Base-by-base conservation (phyloP, 2,329 filamentous ascomycete species). In the Fusarium nisikadoi region DNA sequence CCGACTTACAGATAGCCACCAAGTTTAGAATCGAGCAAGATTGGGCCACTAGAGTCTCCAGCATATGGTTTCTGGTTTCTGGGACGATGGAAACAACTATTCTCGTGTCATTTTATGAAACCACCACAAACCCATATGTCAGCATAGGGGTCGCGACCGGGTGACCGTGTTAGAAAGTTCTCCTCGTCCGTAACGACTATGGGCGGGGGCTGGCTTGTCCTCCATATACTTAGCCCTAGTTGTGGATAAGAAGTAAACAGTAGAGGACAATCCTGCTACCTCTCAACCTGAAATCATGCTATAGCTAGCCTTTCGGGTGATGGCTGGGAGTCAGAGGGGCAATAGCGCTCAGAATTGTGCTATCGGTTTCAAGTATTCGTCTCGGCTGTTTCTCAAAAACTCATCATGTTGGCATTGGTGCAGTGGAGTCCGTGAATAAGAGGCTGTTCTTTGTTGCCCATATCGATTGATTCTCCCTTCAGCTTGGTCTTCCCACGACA, bases 41-140 rank as follows among this genome's bases (percentile, higher is more conserved):
- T 17, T 45, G 19, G 2, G 20, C 23, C 14, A 23, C 47, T 4
- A 47, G n/a, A 4, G 29, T 36, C 5, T 23, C 33, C 10, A 53
- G 29, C 29, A 42, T 43, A 7, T 62, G 46, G 2, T 55, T 54
- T 5, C 36, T 62, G 2, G 31, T 25, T 9, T 69, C 52, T 35
- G 62, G 54, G n/a, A 41, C 27, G 23, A 25, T 8, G 8, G 27
- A 4, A 29, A 29, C 27, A 29, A 29, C 27, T 29, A 6, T 29
- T 29, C 27, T 29, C 27, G 27, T 29, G 27, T 29, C 27, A 29
- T 8, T 29, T 29, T 29, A 29, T 29, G 13, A 11, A 20, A 5
- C 19, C 6, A 11, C 17, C 25, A 46, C 25, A 33, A 33, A 33
- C 11, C 10, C 31, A 12, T 33, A 12, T 11, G 12, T 33, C 12